Percentiles rank a stretch among this genome's conserved stretches.
These are phyloP conservation scores for Bipolaris zeicola DNA, from an alignment of 2,329 filamentous ascomycete species.

Conservation along the genomic window DNA sequence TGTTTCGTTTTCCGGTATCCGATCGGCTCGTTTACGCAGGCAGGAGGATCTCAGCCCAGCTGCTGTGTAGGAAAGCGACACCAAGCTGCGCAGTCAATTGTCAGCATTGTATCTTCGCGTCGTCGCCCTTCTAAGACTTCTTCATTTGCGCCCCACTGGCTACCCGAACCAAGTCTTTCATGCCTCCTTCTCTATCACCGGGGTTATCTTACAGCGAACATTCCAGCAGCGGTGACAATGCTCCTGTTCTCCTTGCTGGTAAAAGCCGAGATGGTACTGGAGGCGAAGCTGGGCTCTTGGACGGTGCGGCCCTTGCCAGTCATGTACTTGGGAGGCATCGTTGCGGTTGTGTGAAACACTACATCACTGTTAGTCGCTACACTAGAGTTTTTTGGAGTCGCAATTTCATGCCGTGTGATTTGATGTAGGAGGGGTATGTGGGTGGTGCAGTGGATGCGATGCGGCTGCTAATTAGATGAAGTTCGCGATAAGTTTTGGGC, in stretches of 20 bases:
- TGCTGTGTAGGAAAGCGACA: constrained; percentile 59
- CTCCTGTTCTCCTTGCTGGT: constrained; percentile 57
- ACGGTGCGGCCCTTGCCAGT: constrained; percentile 33
- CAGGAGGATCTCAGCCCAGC: constrained; percentile 58
- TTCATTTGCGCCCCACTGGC: not conserved
- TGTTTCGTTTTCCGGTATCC: not conserved
- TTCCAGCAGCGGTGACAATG: constrained; percentile 54
- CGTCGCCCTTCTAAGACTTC: not conserved
- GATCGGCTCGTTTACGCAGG: constrained; percentile 50
- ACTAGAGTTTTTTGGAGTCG: not conserved
- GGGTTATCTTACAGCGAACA: constrained; percentile 57
- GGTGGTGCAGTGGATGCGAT: constrained; percentile 17
- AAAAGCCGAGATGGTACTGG: constrained; percentile 48
- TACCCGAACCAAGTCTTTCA: not conserved
- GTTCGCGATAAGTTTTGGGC: constrained; percentile 6
- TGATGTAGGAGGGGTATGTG: not conserved
- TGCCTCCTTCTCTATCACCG: not conserved
- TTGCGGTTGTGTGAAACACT: constrained; percentile 7
- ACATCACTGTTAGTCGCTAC: not conserved
- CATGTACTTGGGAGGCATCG: constrained; percentile 42
- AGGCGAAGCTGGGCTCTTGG: constrained; percentile 49
- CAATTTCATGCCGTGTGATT: constrained; percentile 9
- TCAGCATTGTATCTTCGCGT: constrained; percentile 23
- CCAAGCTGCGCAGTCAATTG: constrained; percentile 48
- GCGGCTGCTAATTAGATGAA: constrained; percentile 12